phyloP scores from a whole-genome alignment of 371 early-diverging fungal genomes.

The Mortierella sp. region DNA sequence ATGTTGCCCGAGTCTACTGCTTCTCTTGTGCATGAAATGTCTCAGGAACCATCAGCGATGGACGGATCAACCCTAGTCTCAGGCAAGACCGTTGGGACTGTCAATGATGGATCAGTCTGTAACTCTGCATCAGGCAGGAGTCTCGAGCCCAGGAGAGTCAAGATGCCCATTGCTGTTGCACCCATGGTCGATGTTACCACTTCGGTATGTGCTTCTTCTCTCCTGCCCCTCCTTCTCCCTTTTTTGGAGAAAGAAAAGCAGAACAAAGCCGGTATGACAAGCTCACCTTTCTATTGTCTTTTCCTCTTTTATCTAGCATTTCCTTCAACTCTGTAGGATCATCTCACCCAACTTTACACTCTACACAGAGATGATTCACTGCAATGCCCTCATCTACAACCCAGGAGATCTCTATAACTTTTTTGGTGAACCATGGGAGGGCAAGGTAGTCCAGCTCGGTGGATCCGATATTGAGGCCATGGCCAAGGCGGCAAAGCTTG shows the following conservation, averaged over 20 bases:
- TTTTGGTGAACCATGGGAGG: constrained; percentile 62
- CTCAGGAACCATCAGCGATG: too few relatives aligned
- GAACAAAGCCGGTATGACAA: background rate
- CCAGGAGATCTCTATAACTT: constrained; percentile 56
- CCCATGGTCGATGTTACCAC: constrained; percentile 87
- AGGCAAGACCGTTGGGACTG: too few relatives aligned
- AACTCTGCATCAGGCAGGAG: constrained; percentile 34
- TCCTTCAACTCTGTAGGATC: constrained; percentile 73
- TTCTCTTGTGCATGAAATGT: too few relatives aligned
- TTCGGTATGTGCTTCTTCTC: constrained; percentile 54
- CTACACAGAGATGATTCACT: constrained; percentile 85
- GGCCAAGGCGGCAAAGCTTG: constrained; percentile 61
- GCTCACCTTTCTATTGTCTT: background rate
- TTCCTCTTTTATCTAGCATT: constrained; percentile 54
- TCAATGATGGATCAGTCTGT: too few relatives aligned
- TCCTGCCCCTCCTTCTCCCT: background rate
- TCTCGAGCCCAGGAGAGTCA: constrained; percentile 48
- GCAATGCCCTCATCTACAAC: constrained; percentile 71
- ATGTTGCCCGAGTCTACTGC: too few relatives aligned
- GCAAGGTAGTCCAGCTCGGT: constrained; percentile 72
- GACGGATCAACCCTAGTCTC: too few relatives aligned
- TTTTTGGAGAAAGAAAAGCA: background rate
- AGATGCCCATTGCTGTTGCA: constrained; percentile 72
- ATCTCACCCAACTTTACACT: constrained; percentile 72
- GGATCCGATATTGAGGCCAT: constrained; percentile 64